These are phyloP conservation scores for Pichia exigua DNA, from an alignment of 805 yeast species.

Conservation along the genomic window DNA sequence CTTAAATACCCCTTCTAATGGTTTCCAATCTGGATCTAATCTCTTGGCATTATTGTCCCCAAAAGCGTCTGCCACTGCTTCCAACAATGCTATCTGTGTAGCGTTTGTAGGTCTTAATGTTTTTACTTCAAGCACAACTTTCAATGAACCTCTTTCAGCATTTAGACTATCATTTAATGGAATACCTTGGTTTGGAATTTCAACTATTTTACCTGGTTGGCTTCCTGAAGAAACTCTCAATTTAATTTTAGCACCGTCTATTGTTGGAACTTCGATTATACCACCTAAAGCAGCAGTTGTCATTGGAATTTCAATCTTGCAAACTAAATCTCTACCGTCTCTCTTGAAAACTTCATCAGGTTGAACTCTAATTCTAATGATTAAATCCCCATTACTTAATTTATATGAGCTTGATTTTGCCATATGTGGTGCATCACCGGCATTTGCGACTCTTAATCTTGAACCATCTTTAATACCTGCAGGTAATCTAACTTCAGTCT, in stretches of 20 bases:
- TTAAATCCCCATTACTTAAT: constrained; percentile 77
- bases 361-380: constrained; percentile 69
- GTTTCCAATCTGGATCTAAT: constrained; percentile 43
- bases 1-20: constrained; percentile 22
- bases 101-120: constrained; percentile 71
- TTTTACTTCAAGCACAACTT: constrained; percentile 62
- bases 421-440: constrained; percentile 83
- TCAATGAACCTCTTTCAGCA: constrained; percentile 63
- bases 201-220: constrained; percentile 62
- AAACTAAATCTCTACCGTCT: constrained; percentile 56
- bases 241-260: constrained; percentile 64
- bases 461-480: constrained; percentile 85
- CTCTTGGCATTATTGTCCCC: constrained; percentile 75
- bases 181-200: constrained; percentile 81
- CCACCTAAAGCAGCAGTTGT: constrained; percentile 98
- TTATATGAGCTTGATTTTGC: constrained; percentile 65
- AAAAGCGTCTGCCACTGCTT: constrained; percentile 88
- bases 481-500: constrained; percentile 80
- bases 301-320: constrained; percentile 66
- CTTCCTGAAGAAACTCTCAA: constrained; percentile 81
- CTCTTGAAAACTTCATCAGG: constrained; percentile 68
- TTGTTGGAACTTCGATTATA: constrained; percentile 79
- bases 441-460: constrained; percentile 73
- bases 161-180: constrained; percentile 42
- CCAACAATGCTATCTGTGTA: constrained; percentile 81